phyloP scores from a whole-genome alignment of 352 stramenopile genomes.

The Globisporangium abappressorium region DNA sequence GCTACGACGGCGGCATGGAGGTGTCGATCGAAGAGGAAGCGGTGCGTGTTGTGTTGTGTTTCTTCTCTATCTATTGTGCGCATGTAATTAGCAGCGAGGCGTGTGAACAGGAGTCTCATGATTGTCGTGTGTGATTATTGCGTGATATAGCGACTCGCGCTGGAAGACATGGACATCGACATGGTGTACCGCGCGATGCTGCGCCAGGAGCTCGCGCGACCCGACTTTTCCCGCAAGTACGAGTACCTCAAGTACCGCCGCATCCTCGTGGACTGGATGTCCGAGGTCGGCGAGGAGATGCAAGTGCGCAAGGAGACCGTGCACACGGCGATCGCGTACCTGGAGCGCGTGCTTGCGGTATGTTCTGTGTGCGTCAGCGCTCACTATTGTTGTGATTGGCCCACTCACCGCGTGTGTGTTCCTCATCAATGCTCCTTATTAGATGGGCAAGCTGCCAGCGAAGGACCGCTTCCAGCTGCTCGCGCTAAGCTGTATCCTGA shows the following conservation, averaged over 20 bases:
- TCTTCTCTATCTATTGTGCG: not conserved
- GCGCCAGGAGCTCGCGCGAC: conserved; percentile 61
- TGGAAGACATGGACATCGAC: conserved; percentile 76
- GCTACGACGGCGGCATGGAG: conserved; percentile 38
- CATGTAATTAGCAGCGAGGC: not conserved
- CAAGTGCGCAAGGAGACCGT: conserved; percentile 80
- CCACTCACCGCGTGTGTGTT: not conserved
- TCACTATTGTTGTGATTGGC: not conserved
- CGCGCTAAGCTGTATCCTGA: conserved; percentile 74
- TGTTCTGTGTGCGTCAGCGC: not conserved
- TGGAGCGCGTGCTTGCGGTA: conserved; percentile 69
- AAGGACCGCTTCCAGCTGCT: conserved; percentile 83
- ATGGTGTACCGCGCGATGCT: conserved; percentile 72
- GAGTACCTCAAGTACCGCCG: conserved; percentile 84
- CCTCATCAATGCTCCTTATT: not conserved
- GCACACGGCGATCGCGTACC: conserved; percentile 74
- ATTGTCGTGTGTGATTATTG: not conserved
- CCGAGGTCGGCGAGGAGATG: conserved; percentile 81
- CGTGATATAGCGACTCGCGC: conserved; percentile 45
- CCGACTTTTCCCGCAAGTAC: conserved; percentile 71
- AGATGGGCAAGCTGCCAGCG: conserved; percentile 43
- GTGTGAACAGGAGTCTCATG: not conserved
- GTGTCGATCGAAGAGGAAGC: conserved; percentile 42
- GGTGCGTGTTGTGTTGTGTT: conserved; percentile 17
- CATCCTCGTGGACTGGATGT: conserved; percentile 85